Conservation (phyloP, 352 stramenopile species). For the Lagenidium sp. region DNA sequence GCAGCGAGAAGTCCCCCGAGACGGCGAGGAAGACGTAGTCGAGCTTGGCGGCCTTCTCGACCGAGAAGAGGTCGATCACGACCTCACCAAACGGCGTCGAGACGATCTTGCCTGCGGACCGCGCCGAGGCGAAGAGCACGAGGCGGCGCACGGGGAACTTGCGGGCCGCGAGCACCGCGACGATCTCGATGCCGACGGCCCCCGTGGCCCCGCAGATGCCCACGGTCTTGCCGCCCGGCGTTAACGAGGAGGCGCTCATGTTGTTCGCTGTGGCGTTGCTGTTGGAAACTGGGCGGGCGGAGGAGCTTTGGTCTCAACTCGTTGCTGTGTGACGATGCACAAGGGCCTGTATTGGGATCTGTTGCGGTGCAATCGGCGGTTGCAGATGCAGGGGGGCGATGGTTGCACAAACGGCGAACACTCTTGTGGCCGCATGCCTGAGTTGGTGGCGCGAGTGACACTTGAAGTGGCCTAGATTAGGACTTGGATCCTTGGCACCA, state of each 20-base stretch:
- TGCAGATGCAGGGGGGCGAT: no score
- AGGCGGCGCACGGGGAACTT: slow-evolving; percentile 90
- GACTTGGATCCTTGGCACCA: neutral
- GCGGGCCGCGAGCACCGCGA: slow-evolving; percentile 78
- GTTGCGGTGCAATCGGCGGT: slow-evolving; percentile 8
- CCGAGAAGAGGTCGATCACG: slow-evolving; percentile 92
- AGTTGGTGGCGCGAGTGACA: no score
- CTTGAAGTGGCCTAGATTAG: no score
- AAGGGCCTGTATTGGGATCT: slow-evolving; percentile 1
- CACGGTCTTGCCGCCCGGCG: slow-evolving; percentile 48
- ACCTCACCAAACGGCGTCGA: slow-evolving; percentile 88
- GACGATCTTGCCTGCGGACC: slow-evolving; percentile 89
- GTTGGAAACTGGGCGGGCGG: no score
- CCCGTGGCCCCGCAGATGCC: slow-evolving; percentile 84
- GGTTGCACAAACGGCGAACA: no score
- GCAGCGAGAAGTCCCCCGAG: slow-evolving; percentile 93
- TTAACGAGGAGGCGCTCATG: no score
- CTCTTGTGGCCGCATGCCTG: no score
- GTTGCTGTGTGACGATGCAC: no score
- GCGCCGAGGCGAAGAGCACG: slow-evolving; percentile 92
- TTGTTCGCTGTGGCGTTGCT: no score
- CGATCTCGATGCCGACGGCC: slow-evolving; percentile 96
- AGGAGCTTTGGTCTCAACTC: no score
- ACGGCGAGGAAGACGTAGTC: slow-evolving; percentile 98
- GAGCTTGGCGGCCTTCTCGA: slow-evolving; percentile 88